Conservation (phyloP, 306 rosid species). For the Delonix regia region DNA sequence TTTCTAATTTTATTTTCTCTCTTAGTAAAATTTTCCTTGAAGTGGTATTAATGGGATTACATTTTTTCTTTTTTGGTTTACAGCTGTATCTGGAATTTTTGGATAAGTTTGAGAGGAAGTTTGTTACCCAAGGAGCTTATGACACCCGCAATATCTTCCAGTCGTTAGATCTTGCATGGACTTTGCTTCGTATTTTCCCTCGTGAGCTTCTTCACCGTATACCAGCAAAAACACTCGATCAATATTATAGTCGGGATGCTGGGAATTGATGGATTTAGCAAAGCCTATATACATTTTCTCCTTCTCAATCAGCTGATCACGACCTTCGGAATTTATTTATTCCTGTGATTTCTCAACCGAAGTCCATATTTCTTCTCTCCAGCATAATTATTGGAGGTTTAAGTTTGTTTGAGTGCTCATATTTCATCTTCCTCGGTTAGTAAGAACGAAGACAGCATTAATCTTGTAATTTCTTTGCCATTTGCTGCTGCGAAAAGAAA, state of each 20-base stretch:
- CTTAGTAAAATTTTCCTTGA: constrained; percentile 16
- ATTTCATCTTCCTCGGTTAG: constrained; percentile 41
- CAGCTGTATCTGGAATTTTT: constrained; percentile 98
- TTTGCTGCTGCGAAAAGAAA: constrained; percentile 36
- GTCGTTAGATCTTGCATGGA: constrained; percentile 99
- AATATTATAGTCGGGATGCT: constrained; percentile 87
- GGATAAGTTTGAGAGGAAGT: constrained; percentile 99
- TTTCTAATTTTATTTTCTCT: constrained; percentile 16
- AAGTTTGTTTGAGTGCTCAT: constrained; percentile 52
- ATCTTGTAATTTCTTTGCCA: constrained; percentile 50
- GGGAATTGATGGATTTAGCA: constrained; percentile 58
- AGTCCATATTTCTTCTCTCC: constrained; percentile 48
- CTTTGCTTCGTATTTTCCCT: constrained; percentile 95
- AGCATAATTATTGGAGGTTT: constrained; percentile 53
- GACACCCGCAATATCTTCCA: constrained; percentile 98
- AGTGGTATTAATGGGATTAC: constrained; percentile 28
- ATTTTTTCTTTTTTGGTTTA: neutral
- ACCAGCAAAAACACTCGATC: constrained; percentile 95
- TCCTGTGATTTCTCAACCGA: constrained; percentile 43
- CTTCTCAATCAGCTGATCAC: constrained; percentile 45
- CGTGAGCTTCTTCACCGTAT: constrained; percentile 99
- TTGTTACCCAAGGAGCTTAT: constrained; percentile 95
- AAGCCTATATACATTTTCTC: constrained; percentile 29
- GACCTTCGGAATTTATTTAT: constrained; percentile 48
- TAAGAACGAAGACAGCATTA: constrained; percentile 48